phyloP scores from a whole-genome alignment of 1,139 yeast species.

The Blastobotrys buckinghamii region DNA sequence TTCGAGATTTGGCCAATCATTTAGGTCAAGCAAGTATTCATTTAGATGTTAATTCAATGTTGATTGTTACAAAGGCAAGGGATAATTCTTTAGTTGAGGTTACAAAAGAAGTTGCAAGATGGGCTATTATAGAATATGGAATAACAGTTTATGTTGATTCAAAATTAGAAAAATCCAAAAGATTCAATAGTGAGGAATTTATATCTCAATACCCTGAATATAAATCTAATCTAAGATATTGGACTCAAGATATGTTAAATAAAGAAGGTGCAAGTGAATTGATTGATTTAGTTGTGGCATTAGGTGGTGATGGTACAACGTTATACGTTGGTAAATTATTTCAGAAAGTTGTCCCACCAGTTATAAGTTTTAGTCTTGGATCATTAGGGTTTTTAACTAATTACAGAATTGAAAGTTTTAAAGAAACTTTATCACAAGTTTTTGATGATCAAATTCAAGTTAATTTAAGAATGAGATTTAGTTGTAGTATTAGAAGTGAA shows the following conservation, averaged over 20 bases:
- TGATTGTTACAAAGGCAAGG: constrained; percentile 81
- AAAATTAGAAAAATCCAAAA: constrained; percentile 51
- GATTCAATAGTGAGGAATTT: constrained; percentile 50
- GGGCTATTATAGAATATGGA: constrained; percentile 48
- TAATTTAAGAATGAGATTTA: constrained; percentile 73
- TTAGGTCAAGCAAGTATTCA: constrained; percentile 69
- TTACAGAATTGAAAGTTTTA: constrained; percentile 39
- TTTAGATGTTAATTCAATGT: constrained; percentile 59
- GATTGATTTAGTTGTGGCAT: constrained; percentile 70
- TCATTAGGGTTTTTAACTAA: constrained; percentile 78
- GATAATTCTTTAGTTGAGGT: constrained; percentile 70
- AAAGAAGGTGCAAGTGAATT: constrained; percentile 44
- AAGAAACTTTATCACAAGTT: constrained; percentile 49
- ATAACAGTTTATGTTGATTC: constrained; percentile 66
- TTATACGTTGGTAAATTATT: constrained; percentile 71
- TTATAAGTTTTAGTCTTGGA: constrained; percentile 58
- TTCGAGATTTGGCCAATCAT: constrained; percentile 70
- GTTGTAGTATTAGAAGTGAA: constrained; percentile 46
- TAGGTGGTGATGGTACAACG: constrained; percentile 92
- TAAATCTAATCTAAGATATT: constrained; percentile 46
- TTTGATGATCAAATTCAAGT: constrained; percentile 69
- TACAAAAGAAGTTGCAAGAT: constrained; percentile 72
- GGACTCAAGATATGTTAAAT: constrained; percentile 57
- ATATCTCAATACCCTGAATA: constrained; percentile 25
- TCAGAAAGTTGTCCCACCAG: constrained; percentile 81